phyloP scores from a whole-genome alignment of 2,329 filamentous ascomycete species.

The Venturiaceae sp. region DNA sequence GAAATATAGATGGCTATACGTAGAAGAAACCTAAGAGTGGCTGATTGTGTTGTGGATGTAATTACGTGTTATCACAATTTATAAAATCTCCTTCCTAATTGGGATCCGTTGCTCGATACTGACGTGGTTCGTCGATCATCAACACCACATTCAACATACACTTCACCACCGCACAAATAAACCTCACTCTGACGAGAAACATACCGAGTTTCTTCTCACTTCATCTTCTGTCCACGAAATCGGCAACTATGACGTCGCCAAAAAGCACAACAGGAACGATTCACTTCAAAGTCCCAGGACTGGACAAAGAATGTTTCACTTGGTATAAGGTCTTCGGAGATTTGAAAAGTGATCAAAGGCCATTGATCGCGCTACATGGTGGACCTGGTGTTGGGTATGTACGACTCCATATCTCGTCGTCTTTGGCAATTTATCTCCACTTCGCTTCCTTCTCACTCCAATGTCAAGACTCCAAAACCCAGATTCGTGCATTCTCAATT shows the following conservation, averaged over 20 bases:
- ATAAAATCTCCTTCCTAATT: neutral
- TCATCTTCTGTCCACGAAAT: neutral
- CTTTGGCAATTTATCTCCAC: neutral
- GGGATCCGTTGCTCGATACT: neutral
- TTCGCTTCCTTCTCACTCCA: no score
- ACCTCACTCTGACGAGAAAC: neutral
- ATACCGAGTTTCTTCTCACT: neutral
- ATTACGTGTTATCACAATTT: no score
- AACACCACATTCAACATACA: neutral
- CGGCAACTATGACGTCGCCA: neutral
- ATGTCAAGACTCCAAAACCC: no score
- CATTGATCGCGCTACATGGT: constrained; percentile 32
- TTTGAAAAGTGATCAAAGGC: constrained; percentile 17
- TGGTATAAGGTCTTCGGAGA: constrained; percentile 30
- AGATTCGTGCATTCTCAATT: no score
- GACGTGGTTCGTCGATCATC: neutral
- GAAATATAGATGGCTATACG: no score
- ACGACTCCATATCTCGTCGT: neutral
- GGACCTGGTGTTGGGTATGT: constrained; percentile 33
- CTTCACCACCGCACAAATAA: neutral
- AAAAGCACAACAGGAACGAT: neutral
- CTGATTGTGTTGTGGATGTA: no score
- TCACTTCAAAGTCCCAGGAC: neutral
- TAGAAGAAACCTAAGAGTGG: no score
- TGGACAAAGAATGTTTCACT: constrained; percentile 16